Base-by-base conservation (phyloP, 164 flowering plant genomes). In the Magnolia officinalis region DNA sequence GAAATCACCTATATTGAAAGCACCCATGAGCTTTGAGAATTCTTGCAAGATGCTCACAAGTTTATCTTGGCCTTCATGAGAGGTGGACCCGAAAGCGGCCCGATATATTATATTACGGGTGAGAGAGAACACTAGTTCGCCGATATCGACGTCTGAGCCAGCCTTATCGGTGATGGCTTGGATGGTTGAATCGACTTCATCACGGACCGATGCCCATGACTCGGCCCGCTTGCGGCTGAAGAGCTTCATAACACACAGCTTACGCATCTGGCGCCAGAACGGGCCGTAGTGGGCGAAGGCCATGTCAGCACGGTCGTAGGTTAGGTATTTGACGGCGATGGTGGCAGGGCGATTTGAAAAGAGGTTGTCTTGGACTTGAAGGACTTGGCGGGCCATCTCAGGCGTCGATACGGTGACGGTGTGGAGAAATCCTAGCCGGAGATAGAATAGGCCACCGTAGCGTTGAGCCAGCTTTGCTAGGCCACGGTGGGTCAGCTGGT, bases 191-290 rank as follows among this genome's bases (percentile, higher is more conserved):
- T 88, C 90, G 6, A 94, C 96, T 79, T 93, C 97, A 58, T 87
- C 96, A 0, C 97, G 82, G 1, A 92, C 95, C 1, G 95, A 90
- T 58, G 80, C 85, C 95, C 94, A 93, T 0, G 96, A 91, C 86
- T 93, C 96, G 19, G 91, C 90, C 64, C 95, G 81, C 67, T 87
- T 93, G 0, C 93, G 87, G 84, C 93, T 90, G 81, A 92, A 93
- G 2, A 95, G 85, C 80, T 86, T 88, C 89, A 88, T 91, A 74
- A 92, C 97, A 69, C 94, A 95, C 13, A 95, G 71, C 83, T 95
- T 95, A 0, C 98, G 82, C 93, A 92, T 92, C 86, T 95, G 95
- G 16, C 97, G 86, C 98, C 97, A 95, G 75, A 90, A 91, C 2
- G 98, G 98, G 11, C 98, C 98, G 81, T 95, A 95, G 80, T 88